Conservation (phyloP, 225 moss, liverwort and hornwort species). For the Rhytidiadelphus loreus region DNA sequence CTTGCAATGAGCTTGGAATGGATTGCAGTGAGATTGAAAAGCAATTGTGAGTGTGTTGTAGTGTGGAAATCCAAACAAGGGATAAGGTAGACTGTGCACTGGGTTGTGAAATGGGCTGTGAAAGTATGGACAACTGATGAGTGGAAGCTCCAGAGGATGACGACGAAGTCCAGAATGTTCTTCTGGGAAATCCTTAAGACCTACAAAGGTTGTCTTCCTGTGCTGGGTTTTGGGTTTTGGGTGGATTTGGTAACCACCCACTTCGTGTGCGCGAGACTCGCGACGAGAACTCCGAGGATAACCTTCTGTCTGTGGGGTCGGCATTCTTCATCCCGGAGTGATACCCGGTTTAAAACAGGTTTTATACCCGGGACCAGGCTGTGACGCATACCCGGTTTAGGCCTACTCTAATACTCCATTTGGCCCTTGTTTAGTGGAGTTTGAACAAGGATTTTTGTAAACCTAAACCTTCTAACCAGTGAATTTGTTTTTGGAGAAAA, state of each 20-base stretch:
- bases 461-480: too few species aligned
- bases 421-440: not conserved
- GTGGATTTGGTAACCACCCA: conserved; percentile 8
- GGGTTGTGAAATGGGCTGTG: not conserved
- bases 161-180: not conserved
- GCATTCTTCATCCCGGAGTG: not conserved
- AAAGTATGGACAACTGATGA: not conserved
- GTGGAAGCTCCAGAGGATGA: not conserved
- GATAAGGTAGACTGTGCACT: not conserved
- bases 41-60: not conserved
- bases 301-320: not conserved
- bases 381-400: not conserved
- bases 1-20: not conserved
- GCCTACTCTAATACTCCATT: not conserved
- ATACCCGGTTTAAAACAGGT: not conserved
- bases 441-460: not conserved
- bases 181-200: not conserved
- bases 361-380: not conserved
- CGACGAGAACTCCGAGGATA: not conserved
- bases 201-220: not conserved
- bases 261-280: not conserved
- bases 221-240: not conserved
- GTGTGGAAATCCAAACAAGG: not conserved
- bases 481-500: too few species aligned
- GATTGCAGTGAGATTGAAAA: not conserved